These are phyloP conservation scores for Citrus medica DNA, from an alignment of 345 rosid species.

Conservation along the genomic window DNA sequence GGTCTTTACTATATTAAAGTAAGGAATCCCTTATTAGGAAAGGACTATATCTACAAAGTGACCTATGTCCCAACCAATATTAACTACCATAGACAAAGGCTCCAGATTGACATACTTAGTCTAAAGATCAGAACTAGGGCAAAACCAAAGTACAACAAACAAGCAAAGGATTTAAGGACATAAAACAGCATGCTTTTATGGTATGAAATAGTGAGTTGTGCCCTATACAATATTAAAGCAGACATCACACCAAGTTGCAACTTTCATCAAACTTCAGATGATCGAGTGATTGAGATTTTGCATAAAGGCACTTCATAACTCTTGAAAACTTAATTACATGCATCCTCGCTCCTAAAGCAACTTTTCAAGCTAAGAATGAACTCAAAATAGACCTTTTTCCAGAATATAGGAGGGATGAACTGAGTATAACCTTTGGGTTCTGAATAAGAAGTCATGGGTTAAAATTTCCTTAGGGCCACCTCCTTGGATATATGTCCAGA, in stretches of 20 bases:
- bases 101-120: neutral
- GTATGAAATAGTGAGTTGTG: neutral
- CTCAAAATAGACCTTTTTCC: neutral
- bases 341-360: neutral
- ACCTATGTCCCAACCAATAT: neutral
- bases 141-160: neutral
- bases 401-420: neutral
- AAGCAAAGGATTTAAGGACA: neutral
- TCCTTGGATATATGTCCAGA: no score
- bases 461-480: neutral
- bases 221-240: neutral
- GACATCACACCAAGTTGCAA: neutral
- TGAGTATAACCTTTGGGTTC: neutral
- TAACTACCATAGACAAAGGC: neutral
- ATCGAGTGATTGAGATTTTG: no score
- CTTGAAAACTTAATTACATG: neutral
- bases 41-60: neutral
- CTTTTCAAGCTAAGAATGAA: neutral
- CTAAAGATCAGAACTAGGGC: neutral
- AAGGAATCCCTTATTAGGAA: no score
- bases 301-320: neutral
- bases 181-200: neutral
- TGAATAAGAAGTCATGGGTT: neutral
- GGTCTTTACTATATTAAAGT: no score
- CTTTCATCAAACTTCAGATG: neutral